Evolutionary conservation across 306 rosid genomes (phyloP).

Genomic region (Pueraria montana): DNA sequence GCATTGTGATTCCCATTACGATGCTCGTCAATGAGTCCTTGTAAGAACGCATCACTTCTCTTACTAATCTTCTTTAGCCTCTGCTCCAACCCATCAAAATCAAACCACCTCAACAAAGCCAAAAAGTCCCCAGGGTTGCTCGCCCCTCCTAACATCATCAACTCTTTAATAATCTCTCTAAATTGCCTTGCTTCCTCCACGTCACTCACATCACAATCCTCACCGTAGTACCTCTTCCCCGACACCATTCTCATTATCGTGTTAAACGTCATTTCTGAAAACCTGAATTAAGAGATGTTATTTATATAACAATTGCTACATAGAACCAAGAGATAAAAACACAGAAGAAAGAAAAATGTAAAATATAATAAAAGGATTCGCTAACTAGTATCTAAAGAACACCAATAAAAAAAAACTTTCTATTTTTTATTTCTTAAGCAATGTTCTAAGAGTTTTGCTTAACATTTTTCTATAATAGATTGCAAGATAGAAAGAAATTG

Average conservation of each 20-base stretch:
- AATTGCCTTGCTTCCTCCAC: neutral
- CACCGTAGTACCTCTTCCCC: neutral
- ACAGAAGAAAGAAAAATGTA: too few relatives aligned
- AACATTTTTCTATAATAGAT: too few relatives aligned
- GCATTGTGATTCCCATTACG: neutral
- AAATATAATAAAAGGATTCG: too few relatives aligned
- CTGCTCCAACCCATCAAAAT: neutral
- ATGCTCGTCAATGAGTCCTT: too few relatives aligned
- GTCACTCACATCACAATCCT: neutral
- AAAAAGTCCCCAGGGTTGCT: neutral
- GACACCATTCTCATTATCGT: neutral
- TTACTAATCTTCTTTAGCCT: neutral
- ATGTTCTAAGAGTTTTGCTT: too few relatives aligned
- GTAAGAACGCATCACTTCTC: too few relatives aligned
- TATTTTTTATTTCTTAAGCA: too few relatives aligned
- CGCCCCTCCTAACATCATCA: neutral
- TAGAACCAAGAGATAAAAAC: too few relatives aligned
- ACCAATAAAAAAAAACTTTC: too few relatives aligned
- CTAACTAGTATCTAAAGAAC: too few relatives aligned
- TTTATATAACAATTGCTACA: too few relatives aligned
- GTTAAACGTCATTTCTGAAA: neutral
- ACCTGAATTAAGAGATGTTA: neutral
- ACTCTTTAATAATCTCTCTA: neutral
- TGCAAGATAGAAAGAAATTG: too few relatives aligned
- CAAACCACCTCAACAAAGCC: neutral